Evolutionary conservation across 228 moss, liverwort and hornwort species (phyloP), one percentile per base, ranked within the genome.

Genomic region (Sphagnum magellanicum): DNA sequence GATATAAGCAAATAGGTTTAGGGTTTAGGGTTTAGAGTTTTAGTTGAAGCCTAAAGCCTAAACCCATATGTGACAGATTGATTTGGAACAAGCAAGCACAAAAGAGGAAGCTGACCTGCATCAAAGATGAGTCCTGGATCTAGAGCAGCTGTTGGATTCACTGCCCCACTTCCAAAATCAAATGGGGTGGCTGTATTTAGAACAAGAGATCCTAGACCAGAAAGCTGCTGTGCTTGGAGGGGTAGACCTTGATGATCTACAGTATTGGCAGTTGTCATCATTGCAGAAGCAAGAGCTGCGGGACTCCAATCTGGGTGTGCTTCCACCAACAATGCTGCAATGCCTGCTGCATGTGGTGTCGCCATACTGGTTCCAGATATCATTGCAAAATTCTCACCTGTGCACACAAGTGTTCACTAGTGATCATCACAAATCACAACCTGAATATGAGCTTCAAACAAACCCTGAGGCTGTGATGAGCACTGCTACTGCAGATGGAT

Each of bases 291-390:
- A 14, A 84, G n/a, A 10, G 58, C 71, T 1, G 80, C 79, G 4
- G 83, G 83, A 1, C 80, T 77, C 83, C 83, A 84, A 6, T 67
- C 52, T 66, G 83, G 83, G 15, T 79, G 74, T 64, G 69, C 64
- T 67, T 80, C 72, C 8, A 74, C 74, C 48, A 84, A 48, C 7
- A 84, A 17, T 11, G 83, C 83, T 15, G 83, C 83, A 67, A 84
- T 80, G 50, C 83, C 83, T 63, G 83, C 72, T 51, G 79, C 79
- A 53, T 84, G 83, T 47, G 83, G 83, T 8, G 80, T 80, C 47
- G 83, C 83, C 83, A 84, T 84, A 70, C 83, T 84, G 16, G 83
- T 84, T 64, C 83, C 83, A 14, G 83, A 84, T 15, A 84, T 80
- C 83, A 84, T 77, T 14, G 83, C 83, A 67, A 80, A 84, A 49